These are phyloP conservation scores for Aspergillus sparsus DNA, from an alignment of 495 filamentous ascomycete species.

Conservation along the genomic window DNA sequence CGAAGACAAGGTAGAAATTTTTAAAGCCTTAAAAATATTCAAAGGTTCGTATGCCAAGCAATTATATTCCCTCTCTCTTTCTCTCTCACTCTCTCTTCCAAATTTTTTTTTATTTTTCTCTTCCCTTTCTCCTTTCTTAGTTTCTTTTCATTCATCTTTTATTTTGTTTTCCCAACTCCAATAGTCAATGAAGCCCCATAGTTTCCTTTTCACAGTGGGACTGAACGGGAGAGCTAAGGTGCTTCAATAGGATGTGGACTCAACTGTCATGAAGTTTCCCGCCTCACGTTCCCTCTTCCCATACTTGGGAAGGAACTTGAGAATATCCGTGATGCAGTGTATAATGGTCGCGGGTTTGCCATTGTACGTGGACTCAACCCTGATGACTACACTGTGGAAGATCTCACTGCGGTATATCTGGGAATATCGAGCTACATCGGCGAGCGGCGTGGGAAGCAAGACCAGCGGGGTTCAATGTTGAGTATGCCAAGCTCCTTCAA, in stretches of 20 bases:
- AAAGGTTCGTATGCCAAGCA: constrained; percentile 13
- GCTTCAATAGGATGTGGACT: constrained; percentile 11
- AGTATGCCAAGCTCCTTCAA: constrained; percentile 3
- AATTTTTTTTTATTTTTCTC: too few relatives aligned
- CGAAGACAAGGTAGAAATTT: constrained; percentile 19
- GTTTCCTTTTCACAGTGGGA: neutral
- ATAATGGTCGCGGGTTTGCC: constrained; percentile 48
- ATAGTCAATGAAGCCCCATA: neutral
- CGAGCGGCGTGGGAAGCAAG: constrained; percentile 50
- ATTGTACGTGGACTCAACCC: constrained; percentile 52
- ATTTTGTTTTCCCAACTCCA: too few relatives aligned
- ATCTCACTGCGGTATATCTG: constrained; percentile 51
- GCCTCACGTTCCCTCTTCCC: constrained; percentile 24
- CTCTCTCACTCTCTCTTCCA: too few relatives aligned
- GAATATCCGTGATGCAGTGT: constrained; percentile 16
- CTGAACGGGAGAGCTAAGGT: constrained; percentile 8
- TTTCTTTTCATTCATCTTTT: too few relatives aligned
- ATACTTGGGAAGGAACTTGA: constrained; percentile 19
- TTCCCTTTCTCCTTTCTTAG: too few relatives aligned
- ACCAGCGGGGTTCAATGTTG: constrained; percentile 27
- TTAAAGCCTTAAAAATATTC: constrained; percentile 13
- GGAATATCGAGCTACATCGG: constrained; percentile 54
- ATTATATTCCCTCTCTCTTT: too few relatives aligned
- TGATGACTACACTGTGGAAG: constrained; percentile 40
- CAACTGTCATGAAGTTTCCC: constrained; percentile 17